These are phyloP conservation scores for Aspergillus jensenii DNA, from an alignment of 2,329 filamentous ascomycete genomes.

Conservation along the genomic window DNA sequence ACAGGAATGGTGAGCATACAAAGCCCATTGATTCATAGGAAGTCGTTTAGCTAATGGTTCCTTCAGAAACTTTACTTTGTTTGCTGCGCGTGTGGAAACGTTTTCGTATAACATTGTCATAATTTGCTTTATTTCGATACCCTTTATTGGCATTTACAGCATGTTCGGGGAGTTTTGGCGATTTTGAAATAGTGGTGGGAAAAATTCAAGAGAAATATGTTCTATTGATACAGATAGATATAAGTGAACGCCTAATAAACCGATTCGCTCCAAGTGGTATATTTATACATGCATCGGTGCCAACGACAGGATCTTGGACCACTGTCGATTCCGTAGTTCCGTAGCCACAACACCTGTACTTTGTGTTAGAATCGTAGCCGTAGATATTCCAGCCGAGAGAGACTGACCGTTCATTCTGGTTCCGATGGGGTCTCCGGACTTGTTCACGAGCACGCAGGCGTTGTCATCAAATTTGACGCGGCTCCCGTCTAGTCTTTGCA, in stretches of 20 bases:
- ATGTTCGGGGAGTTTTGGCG: slow-evolving; percentile 24
- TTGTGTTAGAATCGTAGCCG: slow-evolving; percentile 19
- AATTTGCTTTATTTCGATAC: slow-evolving; percentile 13
- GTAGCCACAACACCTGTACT: slow-evolving; percentile 75
- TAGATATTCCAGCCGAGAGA: background rate
- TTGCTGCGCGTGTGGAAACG: slow-evolving; percentile 89
- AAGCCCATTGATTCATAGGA: slow-evolving; percentile 8
- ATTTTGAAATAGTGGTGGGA: slow-evolving; percentile 5
- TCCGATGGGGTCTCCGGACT: slow-evolving; percentile 92
- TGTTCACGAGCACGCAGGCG: slow-evolving; percentile 95
- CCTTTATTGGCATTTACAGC: slow-evolving; percentile 17
- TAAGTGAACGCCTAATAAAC: slow-evolving; percentile 18
- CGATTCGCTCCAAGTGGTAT: slow-evolving; percentile 33
- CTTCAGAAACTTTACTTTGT: slow-evolving; percentile 85
- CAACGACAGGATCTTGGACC: slow-evolving; percentile 97
- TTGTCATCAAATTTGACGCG: slow-evolving; percentile 96
- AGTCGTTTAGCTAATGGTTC: slow-evolving; percentile 17
- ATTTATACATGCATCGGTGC: slow-evolving; percentile 75
- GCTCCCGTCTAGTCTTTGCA: slow-evolving; percentile 82
- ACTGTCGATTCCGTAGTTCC: slow-evolving; percentile 87
- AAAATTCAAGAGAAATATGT: slow-evolving; percentile 14
- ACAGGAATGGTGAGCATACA: slow-evolving; percentile 84
- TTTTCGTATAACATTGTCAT: slow-evolving; percentile 54
- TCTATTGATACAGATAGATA: slow-evolving; percentile 33
- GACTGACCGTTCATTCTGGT: slow-evolving; percentile 76